Base-by-base conservation (phyloP, 208 protist species). In the Acanthamoeba castellanii region DNA sequence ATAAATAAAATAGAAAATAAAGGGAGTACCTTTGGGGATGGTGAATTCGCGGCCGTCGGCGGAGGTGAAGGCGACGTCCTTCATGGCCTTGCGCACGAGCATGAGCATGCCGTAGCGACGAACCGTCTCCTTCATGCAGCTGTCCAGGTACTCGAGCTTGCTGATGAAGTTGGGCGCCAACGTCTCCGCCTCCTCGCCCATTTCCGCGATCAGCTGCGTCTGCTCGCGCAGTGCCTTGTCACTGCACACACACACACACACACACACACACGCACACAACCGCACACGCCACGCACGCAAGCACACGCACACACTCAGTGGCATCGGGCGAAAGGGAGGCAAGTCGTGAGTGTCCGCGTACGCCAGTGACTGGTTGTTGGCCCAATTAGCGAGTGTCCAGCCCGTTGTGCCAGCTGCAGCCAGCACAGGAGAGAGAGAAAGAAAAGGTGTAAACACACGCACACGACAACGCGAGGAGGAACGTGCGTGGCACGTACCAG, bases 41-140 rank as follows among this genome's bases (percentile, higher is more conserved):
- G 52, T 82, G 37, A 55, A 82, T 37, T 82, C 74, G 9, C 42
- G n/a, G 20, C 74, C 74, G 74, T 42, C 20, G 18, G 74, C n/a
- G 9, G 84, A 0, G 50, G 84, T 90, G 84, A 90, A 90, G 84
- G 30, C 22, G 27, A 90, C 50, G n/a, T 61, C 55, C 20, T 37
- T 27, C 55, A 90, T 20, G n/a, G 59, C 84, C 59, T 68, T 90
- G 20, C 84, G 42, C 42, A 90, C 84, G 18, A 90, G 84, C n/a
- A 47, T 47, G 55, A 90, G 55, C 50, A 90, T 64, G 34, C 32
- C 52, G 22, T 90, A 90, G 30, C 16, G 50, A 8, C 84, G 84
- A 47, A 57, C 50, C 4, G 42, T n/a, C 50, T 90, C 84, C 42
- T 90, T 90, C 84, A 90, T 90, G 52, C 84, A 90, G 84, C 18